Base-by-base conservation (phyloP, 1,284 basidiomycete genomes). In the Taiwanofungus camphoratus region DNA sequence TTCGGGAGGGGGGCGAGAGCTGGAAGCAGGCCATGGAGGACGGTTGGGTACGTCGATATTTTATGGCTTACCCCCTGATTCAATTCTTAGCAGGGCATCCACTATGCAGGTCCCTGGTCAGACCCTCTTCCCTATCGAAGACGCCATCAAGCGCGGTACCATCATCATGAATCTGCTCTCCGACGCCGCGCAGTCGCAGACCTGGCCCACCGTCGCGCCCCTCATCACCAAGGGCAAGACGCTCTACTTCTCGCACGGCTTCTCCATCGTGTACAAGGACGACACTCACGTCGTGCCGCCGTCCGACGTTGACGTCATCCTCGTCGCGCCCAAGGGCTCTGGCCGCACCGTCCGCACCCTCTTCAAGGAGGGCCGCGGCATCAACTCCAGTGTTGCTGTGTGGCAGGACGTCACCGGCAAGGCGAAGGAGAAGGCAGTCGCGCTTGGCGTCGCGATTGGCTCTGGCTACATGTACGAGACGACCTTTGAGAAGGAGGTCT, bases 141-240 rank as follows among this genome's bases (percentile, higher is more conserved):
- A 98, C 69, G 96, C 96, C 52, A 97, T 98, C 69, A 76, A 87
- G 56, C 82, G 79, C 57, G 96, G 95, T 40, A 96, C 95, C 30
- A 96, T 98, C 76, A 91, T 99, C 79, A 99, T 99, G 96, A 98
- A 98, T 79, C 77, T 99, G 46, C 84, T 99, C 57, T 98, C 94
- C 42, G 96, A 99, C 65, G 96, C 96, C 41, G 95, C 95, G 23
- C 96, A 99, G 73, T 93, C 92, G 23, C 79, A 87, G 65, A 97
- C 93, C 29, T 99, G 95, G 95, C 74, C 84, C 37, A 73, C 79
- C 50, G 63, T 99, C 59, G 85, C 82, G 34, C 92, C 94, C 50
- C 78, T 93, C 57, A 92, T 98, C 74, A 97, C 92, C 69, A 93
- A 95, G 80, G 94, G 92, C 71, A 98, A 99, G 81, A 99, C 96